Evolutionary conservation across 768 basidiomycete species (phyloP).

Genomic region (Boletus vinaceobasis): DNA sequence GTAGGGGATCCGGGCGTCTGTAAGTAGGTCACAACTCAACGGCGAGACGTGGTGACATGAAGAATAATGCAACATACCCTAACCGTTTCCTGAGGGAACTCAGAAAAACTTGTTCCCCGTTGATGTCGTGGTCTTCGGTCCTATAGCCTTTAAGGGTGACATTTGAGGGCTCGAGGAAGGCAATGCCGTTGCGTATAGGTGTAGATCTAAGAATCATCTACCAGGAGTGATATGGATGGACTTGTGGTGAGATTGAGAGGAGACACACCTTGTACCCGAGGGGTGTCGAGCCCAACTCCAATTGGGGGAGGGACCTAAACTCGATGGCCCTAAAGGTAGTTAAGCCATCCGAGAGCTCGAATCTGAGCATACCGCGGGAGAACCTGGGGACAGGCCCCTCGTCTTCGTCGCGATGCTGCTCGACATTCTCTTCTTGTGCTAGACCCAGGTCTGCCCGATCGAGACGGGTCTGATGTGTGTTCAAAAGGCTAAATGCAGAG

Average conservation of each 20-base stretch:
- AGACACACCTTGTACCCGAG: conserved; percentile 75
- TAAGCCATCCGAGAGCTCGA: conserved; percentile 78
- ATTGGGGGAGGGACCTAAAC: conserved; percentile 58
- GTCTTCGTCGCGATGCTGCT: conserved; percentile 50
- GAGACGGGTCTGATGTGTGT: conserved; percentile 60
- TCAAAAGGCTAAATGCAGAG: conserved; percentile 79
- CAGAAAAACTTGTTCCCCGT: conserved; percentile 58
- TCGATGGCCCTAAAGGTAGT: conserved; percentile 73
- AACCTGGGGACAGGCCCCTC: conserved; percentile 81
- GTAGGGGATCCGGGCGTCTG: conserved; percentile 27
- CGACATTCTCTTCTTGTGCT: conserved; percentile 38
- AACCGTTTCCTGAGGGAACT: conserved; percentile 58
- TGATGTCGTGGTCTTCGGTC: conserved; percentile 60
- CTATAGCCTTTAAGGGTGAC: conserved; percentile 58
- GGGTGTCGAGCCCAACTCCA: conserved; percentile 72
- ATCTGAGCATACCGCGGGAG: conserved; percentile 71
- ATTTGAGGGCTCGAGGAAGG: conserved; percentile 71
- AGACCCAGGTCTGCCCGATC: conserved; percentile 51
- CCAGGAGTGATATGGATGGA: background rate
- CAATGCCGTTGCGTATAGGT: conserved; percentile 63
- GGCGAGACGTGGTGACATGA: background rate
- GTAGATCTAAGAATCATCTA: conserved; percentile 73
- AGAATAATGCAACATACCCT: conserved; percentile 48
- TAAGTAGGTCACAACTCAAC: background rate
- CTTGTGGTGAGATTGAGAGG: background rate